Evolutionary conservation across 2,329 filamentous ascomycete genomes (phyloP).

Genomic region (Westerdykella sp.): DNA sequence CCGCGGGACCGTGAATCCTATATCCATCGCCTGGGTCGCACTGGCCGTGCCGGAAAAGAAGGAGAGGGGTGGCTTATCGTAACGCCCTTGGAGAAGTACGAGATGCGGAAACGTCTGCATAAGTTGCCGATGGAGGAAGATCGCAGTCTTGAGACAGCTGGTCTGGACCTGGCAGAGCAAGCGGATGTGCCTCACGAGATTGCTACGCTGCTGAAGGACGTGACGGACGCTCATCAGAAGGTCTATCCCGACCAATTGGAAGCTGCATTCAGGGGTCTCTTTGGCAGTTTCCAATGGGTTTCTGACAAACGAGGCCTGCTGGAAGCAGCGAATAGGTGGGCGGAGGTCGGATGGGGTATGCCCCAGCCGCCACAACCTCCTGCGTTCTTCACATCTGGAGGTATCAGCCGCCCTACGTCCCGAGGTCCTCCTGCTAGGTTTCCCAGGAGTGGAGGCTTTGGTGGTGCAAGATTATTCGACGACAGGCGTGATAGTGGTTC

Average conservation of each 20-base stretch:
- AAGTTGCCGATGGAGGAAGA: conserved; percentile 57
- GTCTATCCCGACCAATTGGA: conserved; percentile 41
- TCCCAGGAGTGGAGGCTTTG: conserved; percentile 6
- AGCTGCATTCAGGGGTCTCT: conserved; percentile 51
- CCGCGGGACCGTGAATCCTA: conserved; percentile 44
- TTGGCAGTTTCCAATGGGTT: conserved; percentile 48
- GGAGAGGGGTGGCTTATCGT: conserved; percentile 67
- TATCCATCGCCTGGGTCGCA: conserved; percentile 49
- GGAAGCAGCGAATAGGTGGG: conserved; percentile 41
- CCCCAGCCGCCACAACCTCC: conserved; percentile 36
- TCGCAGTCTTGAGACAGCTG: conserved; percentile 46
- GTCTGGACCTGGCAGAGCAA: conserved; percentile 40
- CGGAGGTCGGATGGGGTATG: conserved; percentile 45
- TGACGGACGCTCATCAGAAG: conserved; percentile 40
- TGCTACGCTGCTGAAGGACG: conserved; percentile 42
- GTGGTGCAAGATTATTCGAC: conserved; percentile 1
- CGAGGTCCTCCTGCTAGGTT: neutral
- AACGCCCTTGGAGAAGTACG: conserved; percentile 47
- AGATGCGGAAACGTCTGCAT: conserved; percentile 48
- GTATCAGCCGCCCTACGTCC: neutral
- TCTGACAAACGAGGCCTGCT: conserved; percentile 39
- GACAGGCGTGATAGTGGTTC: conserved; percentile 4
- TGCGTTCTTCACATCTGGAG: conserved; percentile 12
- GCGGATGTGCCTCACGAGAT: conserved; percentile 38
- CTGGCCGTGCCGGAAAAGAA: conserved; percentile 61